These are phyloP conservation scores for Colletotrichum gloeosporioides DNA, from an alignment of 2,329 filamentous ascomycete species.

Conservation along the genomic window DNA sequence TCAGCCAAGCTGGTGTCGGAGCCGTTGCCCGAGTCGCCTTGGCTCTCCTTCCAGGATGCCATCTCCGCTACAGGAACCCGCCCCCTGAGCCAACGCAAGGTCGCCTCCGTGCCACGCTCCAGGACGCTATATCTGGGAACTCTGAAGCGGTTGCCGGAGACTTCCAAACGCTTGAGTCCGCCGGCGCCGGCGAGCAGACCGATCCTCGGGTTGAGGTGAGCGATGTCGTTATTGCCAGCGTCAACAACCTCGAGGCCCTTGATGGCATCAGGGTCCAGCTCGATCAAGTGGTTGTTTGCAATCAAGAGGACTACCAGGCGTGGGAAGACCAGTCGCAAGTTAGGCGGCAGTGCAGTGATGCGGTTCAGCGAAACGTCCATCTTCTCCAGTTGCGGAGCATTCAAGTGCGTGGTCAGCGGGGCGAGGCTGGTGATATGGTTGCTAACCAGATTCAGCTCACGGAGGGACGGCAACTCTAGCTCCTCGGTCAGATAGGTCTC, in stretches of 20 bases:
- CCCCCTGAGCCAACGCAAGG: constrained; percentile 80
- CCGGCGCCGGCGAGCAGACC: constrained; percentile 74
- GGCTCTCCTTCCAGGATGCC: constrained; percentile 58
- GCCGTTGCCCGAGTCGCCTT: constrained; percentile 38
- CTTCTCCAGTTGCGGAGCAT: constrained; percentile 76
- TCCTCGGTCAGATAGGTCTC: constrained; percentile 69
- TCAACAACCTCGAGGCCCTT: constrained; percentile 78
- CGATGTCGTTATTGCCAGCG: constrained; percentile 84
- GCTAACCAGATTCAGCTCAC: constrained; percentile 76
- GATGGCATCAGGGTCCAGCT: constrained; percentile 75
- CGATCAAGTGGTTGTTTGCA: constrained; percentile 79
- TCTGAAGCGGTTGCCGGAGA: constrained; percentile 85
- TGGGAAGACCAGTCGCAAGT: constrained; percentile 72
- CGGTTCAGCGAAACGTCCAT: constrained; percentile 85
- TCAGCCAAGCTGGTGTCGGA: constrained; percentile 30
- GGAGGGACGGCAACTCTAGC: constrained; percentile 74
- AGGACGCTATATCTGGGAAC: constrained; percentile 86
- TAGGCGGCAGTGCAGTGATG: constrained; percentile 70
- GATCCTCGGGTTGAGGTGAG: constrained; percentile 79
- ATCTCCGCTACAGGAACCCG: constrained; percentile 70
- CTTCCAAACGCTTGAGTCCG: constrained; percentile 71
- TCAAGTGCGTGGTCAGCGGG: constrained; percentile 68
- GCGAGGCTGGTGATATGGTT: constrained; percentile 77
- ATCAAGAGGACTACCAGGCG: constrained; percentile 73
- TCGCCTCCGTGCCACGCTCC: constrained; percentile 85